Evolutionary conservation across 306 rosid genomes (phyloP), one percentile per base, ranked within the genome.

Genomic region (Cucurbita argyrosperma): DNA sequence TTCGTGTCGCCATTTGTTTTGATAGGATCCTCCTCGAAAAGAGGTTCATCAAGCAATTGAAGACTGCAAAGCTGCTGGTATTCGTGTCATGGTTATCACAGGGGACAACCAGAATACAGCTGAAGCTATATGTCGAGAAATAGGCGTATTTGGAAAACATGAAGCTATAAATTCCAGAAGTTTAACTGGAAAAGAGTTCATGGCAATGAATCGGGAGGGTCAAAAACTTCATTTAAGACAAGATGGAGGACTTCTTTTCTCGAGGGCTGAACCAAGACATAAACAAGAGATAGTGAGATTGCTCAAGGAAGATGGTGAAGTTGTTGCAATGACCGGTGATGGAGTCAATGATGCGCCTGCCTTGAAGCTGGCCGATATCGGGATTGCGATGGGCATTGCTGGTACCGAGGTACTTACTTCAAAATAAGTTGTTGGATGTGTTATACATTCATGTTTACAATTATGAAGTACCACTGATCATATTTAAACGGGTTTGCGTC

Each of bases 261-360:
- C 98, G n/a, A 89, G 97, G 85, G 98, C 98, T 71, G 97, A 94
- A 83, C 98, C 98, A 40, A 83, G 85, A 72, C 98, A 90, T 82
- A 90, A 93, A 82, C 98, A 90, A 83, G 97, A 90, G 72, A 93
- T 90, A 72, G 98, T 90, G 81, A 85, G 87, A 87, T 84, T 93
- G 83, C 96, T 93, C 5, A 93, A 84, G 72, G 87, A 84, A 40
- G 83, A 80, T 5, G 87, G 84, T 62, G 87, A 84, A 70, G 87
- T 80, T 38, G 84, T 78, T 68, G 79, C 84, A 35, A 80, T 84
- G 83, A 81, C 83, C 16, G 87, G 84, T 60, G 87, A 78, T 76
- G 84, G 87, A 72, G 84, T 80, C 77, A 94, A 94, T 81, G 98
- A 94, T 80, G 98, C 98, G 69, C 97, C 98, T 75, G 98, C 98